phyloP scores from a whole-genome alignment of 306 rosid species.

The Cercis canadensis region DNA sequence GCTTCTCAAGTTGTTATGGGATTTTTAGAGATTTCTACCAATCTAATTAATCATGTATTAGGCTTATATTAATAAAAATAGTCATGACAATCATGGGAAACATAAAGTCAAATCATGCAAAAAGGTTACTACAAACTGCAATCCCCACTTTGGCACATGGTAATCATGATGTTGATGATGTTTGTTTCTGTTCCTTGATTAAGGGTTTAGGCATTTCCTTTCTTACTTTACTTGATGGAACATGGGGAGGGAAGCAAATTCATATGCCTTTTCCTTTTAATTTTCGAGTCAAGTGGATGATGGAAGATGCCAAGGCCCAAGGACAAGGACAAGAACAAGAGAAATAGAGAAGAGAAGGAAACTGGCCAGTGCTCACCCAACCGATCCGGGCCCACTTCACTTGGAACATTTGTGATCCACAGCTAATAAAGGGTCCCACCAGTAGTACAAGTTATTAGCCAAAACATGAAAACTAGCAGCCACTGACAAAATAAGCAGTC shows the following conservation, averaged over 20 bases:
- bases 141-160: not conserved
- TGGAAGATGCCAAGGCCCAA: not conserved
- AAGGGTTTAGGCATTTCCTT: not conserved
- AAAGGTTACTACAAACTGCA: not conserved
- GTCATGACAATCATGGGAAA: not conserved
- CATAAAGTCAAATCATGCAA: not conserved
- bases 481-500: too few relatives aligned
- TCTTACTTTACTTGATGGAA: not conserved
- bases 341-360: too few relatives aligned
- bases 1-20: too few relatives aligned
- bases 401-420: too few relatives aligned
- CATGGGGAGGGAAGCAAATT: not conserved
- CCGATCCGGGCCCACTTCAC: too few relatives aligned
- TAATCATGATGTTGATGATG: constrained; percentile 1
- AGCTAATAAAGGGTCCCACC: too few relatives aligned
- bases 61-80: not conserved
- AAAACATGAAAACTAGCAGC: too few relatives aligned
- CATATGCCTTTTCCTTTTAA: not conserved
- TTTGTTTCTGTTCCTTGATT: not conserved
- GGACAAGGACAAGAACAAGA: too few relatives aligned
- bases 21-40: not conserved
- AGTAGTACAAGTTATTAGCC: too few relatives aligned
- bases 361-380: too few relatives aligned
- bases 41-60: not conserved
- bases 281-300: constrained; percentile 14